Percentiles rank a stretch among this genome's conserved stretches.
phyloP scores from a whole-genome alignment of 179 eudicot genomes.

The Vitellaria paradoxa region DNA sequence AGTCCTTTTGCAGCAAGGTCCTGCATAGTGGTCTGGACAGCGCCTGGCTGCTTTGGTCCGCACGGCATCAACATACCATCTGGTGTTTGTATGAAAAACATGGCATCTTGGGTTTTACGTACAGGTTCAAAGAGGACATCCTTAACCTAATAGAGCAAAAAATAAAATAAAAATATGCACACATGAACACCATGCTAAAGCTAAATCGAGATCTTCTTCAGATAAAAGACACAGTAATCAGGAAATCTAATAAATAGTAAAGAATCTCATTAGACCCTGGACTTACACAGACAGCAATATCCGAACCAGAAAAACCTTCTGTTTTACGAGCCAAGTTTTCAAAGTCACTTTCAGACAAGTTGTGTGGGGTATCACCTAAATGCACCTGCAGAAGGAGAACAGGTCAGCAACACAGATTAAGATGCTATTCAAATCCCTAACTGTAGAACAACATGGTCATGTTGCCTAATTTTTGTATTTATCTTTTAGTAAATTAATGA shows the following conservation, averaged over 20 bases:
- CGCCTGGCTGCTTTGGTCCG: slow-evolving; percentile 82
- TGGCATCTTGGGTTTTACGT: slow-evolving; percentile 95
- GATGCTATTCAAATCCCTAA: neutral
- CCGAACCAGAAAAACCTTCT: slow-evolving; percentile 96
- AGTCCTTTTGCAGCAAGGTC: slow-evolving; percentile 85
- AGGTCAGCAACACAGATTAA: neutral
- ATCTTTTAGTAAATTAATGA: neutral
- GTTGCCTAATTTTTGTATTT: neutral
- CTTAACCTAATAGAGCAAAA: slow-evolving; percentile 43
- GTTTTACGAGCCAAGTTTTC: slow-evolving; percentile 72
- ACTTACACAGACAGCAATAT: slow-evolving; percentile 92
- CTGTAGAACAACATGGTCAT: neutral
- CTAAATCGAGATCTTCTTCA: neutral
- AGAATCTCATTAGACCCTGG: slow-evolving; percentile 1
- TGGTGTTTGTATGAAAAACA: slow-evolving; percentile 56
- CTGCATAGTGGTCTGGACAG: slow-evolving; percentile 87
- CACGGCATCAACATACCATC: slow-evolving; percentile 77
- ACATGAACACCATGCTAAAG: neutral
- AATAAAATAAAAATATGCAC: neutral
- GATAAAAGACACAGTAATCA: neutral
- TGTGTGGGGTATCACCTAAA: slow-evolving; percentile 93
- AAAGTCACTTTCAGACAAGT: slow-evolving; percentile 76
- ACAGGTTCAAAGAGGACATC: slow-evolving; percentile 96
- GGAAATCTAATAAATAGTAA: neutral
- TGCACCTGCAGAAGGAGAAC: slow-evolving; percentile 56